Base-by-base conservation (phyloP, 352 stramenopile species). In the Globisporangium cederbergense region DNA sequence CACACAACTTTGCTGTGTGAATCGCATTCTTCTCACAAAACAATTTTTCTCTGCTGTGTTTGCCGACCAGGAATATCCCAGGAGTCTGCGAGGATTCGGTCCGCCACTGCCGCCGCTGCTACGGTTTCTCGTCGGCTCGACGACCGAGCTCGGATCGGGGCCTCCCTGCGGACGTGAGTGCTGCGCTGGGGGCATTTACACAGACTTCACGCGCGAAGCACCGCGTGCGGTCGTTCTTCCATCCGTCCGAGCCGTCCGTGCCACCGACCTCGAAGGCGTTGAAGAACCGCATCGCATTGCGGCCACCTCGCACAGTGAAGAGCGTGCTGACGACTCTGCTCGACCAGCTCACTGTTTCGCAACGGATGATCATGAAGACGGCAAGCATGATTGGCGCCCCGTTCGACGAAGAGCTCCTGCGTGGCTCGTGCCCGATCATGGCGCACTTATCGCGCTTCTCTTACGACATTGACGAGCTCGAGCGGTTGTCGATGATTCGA, bases 331-430 rank as follows among this genome's bases (percentile, higher is more conserved):
- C 86, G 28, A 94, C 85, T 14, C 69, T 92, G 71, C 70, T 96
- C 3, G 87, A 96, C 47, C 83, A 93, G 55, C 73, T 96, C 20
- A 91, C 82, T 1, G 81, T 93, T 1, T 93, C 83, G 7, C 87
- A 96, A 64, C 78, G 81, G 32, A 93, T 94, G 82, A 72, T 96
- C 14, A 84, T 96, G 77, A 96, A 96, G 65, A 96, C 87, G 11
- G 87, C 87, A 8, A 96, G 85, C 53, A 80, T 89, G 22, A 88
- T 96, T 32, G 87, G 83, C 7, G 70, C 80, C 4, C 65, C 77
- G 7, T 96, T 96, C 70, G 87, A 96, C 55, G 75, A 88, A 49
- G 83, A 93, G 40, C 71, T 85, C 11, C 71, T 96, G 20, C 79
- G 83, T 13, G 78, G 70, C 11, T 72, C 86, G 46, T 89, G 82